Evolutionary conservation across 139 green algal genomes (phyloP), one percentile per base, ranked within the genome.

Genomic region (Coccomyxa sp.): DNA sequence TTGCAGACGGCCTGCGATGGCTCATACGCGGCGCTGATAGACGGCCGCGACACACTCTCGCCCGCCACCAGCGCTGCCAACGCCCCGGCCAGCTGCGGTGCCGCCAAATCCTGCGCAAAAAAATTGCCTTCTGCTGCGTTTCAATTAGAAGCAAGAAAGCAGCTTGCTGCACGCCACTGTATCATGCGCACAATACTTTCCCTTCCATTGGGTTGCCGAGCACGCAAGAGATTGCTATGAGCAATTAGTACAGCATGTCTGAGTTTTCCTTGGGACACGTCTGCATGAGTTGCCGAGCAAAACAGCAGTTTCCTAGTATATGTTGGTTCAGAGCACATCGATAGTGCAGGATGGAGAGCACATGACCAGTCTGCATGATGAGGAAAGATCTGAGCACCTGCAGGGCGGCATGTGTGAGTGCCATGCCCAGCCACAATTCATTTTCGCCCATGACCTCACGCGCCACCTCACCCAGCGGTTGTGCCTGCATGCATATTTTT

Each of bases 381-480:
- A 71, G 63, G 21, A 9, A 9, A 21, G 21, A 25, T 30, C 23
- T 45, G 28, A 1, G 27, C 17, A 86, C 83, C 83, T 86, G 83
- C 10, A 94, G 80, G 0, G 76, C 87, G 3, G 87, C 82, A 79
- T 95, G 88, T 15, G 89, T 95, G 27, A 98, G 87, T 30, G 89
- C 92, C 68, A 92, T 83, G 23, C 94, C 94, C 86, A 98, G 89
- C 95, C 95, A 98, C 75, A 98, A 89, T 89, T 98, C 93, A 81
- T 98, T 97, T 38, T 90, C 87, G 38, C 91, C 89, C 81, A 91
- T 89, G 23, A 97, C 83, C 84, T 93, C 86, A 15, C 94, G 86
- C 0, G 92, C 90, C 16, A 95, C 90, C 38, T 93, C 81, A 0
- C 94, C 94, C 79, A 97, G 88, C 1, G 94, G 86, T 38, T 86